Base-by-base conservation (phyloP, 2,329 filamentous ascomycete species). In the Nigrospora oryzae region DNA sequence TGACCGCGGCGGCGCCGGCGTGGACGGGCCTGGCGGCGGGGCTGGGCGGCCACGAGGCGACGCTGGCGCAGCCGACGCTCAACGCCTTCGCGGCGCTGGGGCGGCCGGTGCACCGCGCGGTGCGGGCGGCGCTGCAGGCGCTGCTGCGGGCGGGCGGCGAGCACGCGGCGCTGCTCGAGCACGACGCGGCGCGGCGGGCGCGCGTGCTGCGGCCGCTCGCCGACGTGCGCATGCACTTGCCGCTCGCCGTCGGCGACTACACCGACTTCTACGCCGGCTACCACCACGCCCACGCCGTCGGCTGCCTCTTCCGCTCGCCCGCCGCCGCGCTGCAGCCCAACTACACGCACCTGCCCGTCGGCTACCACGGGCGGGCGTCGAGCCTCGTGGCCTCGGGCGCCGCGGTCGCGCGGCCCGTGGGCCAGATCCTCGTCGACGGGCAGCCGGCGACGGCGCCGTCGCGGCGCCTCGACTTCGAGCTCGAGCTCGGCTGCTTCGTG, bases 201-300 rank as follows among this genome's bases (percentile, higher is more conserved):
- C 66, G 71, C 43, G 77, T 74, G 0, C 62, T 91, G 12, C 49
- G 89, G 4, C 75, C 74, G 0, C 72, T 81, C 40, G 67, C 70
- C 5, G 67, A 79, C 16, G 77, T 83, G 40, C 76, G 71, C 50
- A 81, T 75, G 58, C 84, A 90, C 56, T 58, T 91, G 8, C 87
- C 87, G 2, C 81, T 93, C 77, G 71, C 74, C 44, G 88, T 91
- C 53, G 84, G 85, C 23, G 86, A 91, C 61, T 93, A 91, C 62
- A 88, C 86, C 1, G 87, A 93, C 63, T 93, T 93, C 68, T 93
- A 88, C 58, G 86, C 84, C 11, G 87, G 87, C 13, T 68, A 83
- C 51, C 84, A 90, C 59, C 87, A 93, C 64, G 87, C 87, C 15
- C 83, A 80, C 65, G 51, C 56, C 46, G 75, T 84, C 14, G 86